A percentile compares a stretch with the other conserved stretches of the same genome.
These are phyloP conservation scores for Sclerotinia subarctica DNA, from an alignment of 2,329 filamentous ascomycete genomes.

Conservation along the genomic window DNA sequence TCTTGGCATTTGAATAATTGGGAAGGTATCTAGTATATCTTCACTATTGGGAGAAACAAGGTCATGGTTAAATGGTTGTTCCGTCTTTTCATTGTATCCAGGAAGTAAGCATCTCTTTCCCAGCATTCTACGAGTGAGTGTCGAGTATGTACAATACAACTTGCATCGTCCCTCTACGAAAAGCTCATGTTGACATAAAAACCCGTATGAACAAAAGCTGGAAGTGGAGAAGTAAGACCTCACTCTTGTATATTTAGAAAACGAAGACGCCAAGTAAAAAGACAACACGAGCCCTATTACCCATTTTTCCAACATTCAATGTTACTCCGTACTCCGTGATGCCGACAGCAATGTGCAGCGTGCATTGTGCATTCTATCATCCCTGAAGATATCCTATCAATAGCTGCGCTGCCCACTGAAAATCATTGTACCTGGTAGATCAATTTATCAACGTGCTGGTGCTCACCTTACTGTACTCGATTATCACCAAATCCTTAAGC, in stretches of 20 bases:
- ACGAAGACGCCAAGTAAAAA: neutral
- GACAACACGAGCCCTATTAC: conserved; percentile 2
- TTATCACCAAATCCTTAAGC: neutral
- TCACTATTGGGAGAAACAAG: neutral
- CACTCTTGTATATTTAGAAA: neutral
- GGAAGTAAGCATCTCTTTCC: no score
- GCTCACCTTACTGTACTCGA: no score
- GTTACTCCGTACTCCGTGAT: no score
- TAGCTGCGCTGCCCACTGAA: neutral
- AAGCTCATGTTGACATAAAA: neutral
- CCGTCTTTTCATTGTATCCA: neutral
- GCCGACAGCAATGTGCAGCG: neutral
- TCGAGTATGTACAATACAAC: neutral
- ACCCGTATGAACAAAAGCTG: neutral
- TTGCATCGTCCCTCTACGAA: neutral
- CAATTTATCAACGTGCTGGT: neutral
- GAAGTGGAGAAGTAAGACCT: neutral
- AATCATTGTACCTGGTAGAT: neutral
- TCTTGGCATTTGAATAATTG: neutral
- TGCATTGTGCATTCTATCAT: neutral
- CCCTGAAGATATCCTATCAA: neutral
- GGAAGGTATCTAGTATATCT: no score
- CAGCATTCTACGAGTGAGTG: neutral
- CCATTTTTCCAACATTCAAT: neutral
- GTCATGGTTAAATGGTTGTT: neutral